Conservation (phyloP, 352 stramenopile species). For the Blastocystis sp. region DNA sequence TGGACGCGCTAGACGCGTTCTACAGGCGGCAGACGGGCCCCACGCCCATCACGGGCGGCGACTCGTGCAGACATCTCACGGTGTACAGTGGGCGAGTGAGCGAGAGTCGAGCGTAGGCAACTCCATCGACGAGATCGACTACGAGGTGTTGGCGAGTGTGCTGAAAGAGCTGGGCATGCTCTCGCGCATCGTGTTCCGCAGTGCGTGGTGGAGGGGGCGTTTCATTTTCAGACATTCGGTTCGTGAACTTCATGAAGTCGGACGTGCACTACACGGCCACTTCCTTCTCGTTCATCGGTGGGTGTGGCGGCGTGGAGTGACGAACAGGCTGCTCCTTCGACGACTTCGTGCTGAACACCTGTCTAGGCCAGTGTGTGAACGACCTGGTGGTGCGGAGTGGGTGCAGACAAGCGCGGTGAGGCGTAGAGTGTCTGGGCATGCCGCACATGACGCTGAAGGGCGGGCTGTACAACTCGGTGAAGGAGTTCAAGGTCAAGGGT, state of each 20-base stretch:
- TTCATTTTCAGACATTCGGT: neutral
- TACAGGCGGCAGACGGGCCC: no score
- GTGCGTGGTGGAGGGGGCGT: neutral
- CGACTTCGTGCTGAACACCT: neutral
- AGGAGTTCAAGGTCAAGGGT: conserved; percentile 22
- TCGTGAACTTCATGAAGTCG: neutral
- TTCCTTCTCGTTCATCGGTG: neutral
- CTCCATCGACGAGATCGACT: conserved; percentile 15
- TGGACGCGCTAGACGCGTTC: neutral
- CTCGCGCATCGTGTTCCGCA: neutral
- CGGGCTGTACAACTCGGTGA: neutral
- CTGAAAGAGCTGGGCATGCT: conserved; percentile 11
- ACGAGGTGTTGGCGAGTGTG: neutral
- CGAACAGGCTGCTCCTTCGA: conserved; percentile 26
- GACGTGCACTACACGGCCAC: neutral
- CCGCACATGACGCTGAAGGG: neutral
- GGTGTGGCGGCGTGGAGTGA: neutral
- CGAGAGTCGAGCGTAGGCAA: no score
- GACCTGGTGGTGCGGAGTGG: neutral
- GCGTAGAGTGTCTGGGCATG: conserved; percentile 47
- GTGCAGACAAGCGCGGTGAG: neutral
- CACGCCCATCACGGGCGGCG: no score
- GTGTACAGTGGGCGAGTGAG: no score
- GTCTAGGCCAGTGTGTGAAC: neutral
- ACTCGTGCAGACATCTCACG: no score